Conservation (phyloP, 257 asterid genomes). For the Pogostemon cablin region DNA sequence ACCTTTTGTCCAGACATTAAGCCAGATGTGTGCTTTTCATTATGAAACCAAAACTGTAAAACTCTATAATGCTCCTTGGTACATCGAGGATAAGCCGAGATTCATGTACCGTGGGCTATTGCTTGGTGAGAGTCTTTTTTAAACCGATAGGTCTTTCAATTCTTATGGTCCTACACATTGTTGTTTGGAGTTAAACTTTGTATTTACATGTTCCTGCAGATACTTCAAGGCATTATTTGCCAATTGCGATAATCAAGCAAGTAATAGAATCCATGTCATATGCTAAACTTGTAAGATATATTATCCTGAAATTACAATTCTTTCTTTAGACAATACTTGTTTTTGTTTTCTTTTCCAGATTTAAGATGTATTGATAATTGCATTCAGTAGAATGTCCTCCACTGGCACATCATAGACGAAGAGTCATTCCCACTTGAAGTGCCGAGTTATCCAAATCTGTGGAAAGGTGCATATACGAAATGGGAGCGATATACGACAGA, state of each 20-base stretch:
- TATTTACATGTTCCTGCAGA: conserved; percentile 50
- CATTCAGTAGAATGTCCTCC: conserved; percentile 88
- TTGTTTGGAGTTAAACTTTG: conserved; percentile 23
- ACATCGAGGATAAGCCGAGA: conserved; percentile 86
- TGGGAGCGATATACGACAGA: conserved; percentile 89
- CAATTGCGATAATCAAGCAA: conserved; percentile 79
- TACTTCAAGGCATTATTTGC: conserved; percentile 91
- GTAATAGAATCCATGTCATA: conserved; percentile 90
- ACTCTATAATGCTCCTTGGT: conserved; percentile 86
- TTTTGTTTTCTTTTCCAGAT: conserved; percentile 9
- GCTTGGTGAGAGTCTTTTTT: conserved; percentile 57
- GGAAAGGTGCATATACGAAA: conserved; percentile 91
- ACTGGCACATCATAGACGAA: conserved; percentile 98
- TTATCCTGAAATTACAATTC: conserved; percentile 24
- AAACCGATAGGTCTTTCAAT: conserved; percentile 21
- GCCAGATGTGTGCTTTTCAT: conserved; percentile 81
- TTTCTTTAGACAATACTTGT: conserved; percentile 29
- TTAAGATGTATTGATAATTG: conserved; percentile 42
- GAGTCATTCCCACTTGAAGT: conserved; percentile 96
- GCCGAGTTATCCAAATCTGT: conserved; percentile 81
- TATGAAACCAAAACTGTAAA: conserved; percentile 71
- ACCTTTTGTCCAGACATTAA: conserved; percentile 62
- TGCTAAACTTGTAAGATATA: conserved; percentile 87
- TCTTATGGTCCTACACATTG: conserved; percentile 11
- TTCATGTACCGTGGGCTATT: conserved; percentile 79